Evolutionary conservation across 352 stramenopile species (phyloP).

Genomic region (Phytophthora syringae): DNA sequence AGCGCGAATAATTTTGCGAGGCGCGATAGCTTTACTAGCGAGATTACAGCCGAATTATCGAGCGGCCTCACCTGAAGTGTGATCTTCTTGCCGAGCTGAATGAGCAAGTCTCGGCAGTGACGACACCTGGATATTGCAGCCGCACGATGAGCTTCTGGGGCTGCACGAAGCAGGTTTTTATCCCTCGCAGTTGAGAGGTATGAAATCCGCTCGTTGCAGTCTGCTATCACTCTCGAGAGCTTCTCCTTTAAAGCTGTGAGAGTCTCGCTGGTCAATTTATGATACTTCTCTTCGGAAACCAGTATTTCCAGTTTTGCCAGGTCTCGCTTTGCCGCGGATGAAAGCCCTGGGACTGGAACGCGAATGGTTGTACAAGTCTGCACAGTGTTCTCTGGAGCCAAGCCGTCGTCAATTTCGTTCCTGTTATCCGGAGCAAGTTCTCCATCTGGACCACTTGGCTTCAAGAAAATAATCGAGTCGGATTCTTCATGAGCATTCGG

Average conservation of each 20-base stretch:
- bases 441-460: not conserved
- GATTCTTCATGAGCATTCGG: slow-evolving; percentile 1
- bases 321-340: slow-evolving; percentile 11
- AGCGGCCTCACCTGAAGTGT: slow-evolving; percentile 30
- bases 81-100: slow-evolving; percentile 49
- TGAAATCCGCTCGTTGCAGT: slow-evolving; percentile 45
- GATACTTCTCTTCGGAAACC: slow-evolving; percentile 5
- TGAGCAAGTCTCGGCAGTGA: slow-evolving; percentile 50
- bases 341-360: slow-evolving; percentile 33
- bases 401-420: not conserved
- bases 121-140: slow-evolving; percentile 44
- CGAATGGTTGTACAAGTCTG: slow-evolving; percentile 1
- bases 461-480: slow-evolving; percentile 15
- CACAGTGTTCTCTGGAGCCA: not conserved
- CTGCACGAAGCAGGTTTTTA: slow-evolving; percentile 11
- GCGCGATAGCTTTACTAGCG: slow-evolving; percentile 6
- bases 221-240: slow-evolving; percentile 34
- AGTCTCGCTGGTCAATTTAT: not conserved
- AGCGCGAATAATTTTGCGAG: slow-evolving; percentile 20
- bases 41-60: slow-evolving; percentile 10
- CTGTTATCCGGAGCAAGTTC: not conserved
- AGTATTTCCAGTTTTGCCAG: slow-evolving; percentile 20
- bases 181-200: slow-evolving; percentile 25
- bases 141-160: slow-evolving; percentile 27
- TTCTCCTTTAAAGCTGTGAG: slow-evolving; percentile 17